Base-by-base conservation (phyloP, 345 rosid genomes). In the Hibiscus trionum region DNA sequence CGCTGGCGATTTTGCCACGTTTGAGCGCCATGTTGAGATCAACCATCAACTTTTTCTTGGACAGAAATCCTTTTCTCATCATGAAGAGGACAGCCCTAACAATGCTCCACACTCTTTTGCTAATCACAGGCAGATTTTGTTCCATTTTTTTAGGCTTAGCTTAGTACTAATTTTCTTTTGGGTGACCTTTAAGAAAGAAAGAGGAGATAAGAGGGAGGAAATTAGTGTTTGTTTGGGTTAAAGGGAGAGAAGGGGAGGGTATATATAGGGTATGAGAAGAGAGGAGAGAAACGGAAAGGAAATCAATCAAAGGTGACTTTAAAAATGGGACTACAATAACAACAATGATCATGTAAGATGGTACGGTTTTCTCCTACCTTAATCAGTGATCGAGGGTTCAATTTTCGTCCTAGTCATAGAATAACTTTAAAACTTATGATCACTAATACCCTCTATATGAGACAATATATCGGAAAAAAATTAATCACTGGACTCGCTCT, bases 21-120 rank as follows among this genome's bases (percentile, higher is more conserved):
- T 90, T 90, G 64, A 91, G 84, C 81, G 88, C 71, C 80, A 91
- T 68, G 86, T 82, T 86, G 77, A 91, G 87, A 75, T 91, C 95
- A 16, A 88, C 74, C 61, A 90, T 69, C 75, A 86, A 85, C 62
- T 82, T 91, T 33, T 84, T 86, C 76, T 86, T 88, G 42, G 74
- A 27, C 1, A 87, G 80, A 10, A 89, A 71, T 63, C 91, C 95
- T 70, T 84, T 91, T 73, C 88, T 80, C 66, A 88, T 64, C 95
- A 91, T 90, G 90, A 87, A 88, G 77, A 81, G 65, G 19, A 88
- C 79, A 11, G 83, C 85, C 71, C 91, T 92, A 16, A 88, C 82
- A 1, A 87, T 81, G 72, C 75, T 85, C 86, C 90, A 84, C 70
- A 87, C 55, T 75, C 78, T 88, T 79, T 90, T 90, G 75, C 86